Evolutionary conservation across 805 yeast genomes (phyloP).

Genomic region (Cyberlindnera suaveolens): DNA sequence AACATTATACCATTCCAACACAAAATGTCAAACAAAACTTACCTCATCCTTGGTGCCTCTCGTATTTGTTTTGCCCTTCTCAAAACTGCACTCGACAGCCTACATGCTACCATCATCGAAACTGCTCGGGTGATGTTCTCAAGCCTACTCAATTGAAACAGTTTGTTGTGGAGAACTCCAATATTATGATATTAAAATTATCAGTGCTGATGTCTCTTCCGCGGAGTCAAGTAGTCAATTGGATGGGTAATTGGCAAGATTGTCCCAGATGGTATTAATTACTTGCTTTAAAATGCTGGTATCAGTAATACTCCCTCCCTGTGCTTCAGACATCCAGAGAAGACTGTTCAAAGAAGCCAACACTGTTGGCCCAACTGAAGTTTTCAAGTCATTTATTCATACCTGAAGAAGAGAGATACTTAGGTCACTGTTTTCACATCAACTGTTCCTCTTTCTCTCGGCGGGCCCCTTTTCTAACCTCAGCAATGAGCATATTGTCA

Average conservation of each 20-base stretch:
- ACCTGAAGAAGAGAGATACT: constrained; percentile 12
- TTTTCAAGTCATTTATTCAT: constrained; percentile 7
- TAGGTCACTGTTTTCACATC: constrained; percentile 26
- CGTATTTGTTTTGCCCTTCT: constrained; percentile 5
- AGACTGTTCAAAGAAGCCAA: not conserved
- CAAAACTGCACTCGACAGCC: not conserved
- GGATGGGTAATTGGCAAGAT: not conserved
- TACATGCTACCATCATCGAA: not conserved
- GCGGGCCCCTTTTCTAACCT: constrained; percentile 6
- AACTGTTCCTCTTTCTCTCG: constrained; percentile 24
- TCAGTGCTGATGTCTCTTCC: constrained; percentile 3
- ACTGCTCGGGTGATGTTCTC: not conserved
- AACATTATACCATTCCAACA: too few relatives aligned
- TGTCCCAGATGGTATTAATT: too few relatives aligned
- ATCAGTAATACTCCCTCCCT: not conserved
- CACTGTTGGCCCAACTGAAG: not conserved
- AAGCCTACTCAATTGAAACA: not conserved
- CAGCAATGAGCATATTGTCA: constrained; percentile 31
- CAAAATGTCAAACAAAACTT: not conserved
- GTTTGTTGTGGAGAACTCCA: not conserved
- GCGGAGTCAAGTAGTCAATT: constrained; percentile 3
- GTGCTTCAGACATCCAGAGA: not conserved
- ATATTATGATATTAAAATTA: not conserved
- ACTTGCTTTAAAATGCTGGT: constrained; percentile 7
- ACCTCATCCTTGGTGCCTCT: constrained; percentile 3